Evolutionary conservation across 208 protist genomes (phyloP), one percentile per base, ranked within the genome.

Genomic region (Angomonas deanei): DNA sequence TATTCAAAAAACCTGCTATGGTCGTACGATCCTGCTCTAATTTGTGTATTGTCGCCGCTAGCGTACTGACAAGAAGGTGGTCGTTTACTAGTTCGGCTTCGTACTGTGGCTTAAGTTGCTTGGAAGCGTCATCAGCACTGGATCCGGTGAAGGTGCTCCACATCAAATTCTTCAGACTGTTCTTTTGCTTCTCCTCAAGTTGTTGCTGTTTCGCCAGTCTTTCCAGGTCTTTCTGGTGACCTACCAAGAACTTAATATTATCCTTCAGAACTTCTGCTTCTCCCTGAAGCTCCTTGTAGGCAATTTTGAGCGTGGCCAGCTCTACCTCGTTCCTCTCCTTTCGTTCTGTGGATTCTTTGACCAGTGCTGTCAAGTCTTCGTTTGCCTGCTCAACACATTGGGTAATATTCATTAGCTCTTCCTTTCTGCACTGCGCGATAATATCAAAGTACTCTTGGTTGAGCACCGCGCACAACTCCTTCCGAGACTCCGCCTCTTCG

Each of bases 241-340:
- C 24, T 1, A 60, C 30, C 23, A 76, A 53, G 54, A 67, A 56
- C 19, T 3, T 21, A 23, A 76, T 74, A 33, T 64, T 52, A 32
- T 83, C 72, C 52, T 71, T 70, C 26, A 88, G 34, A 23, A 48
- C 49, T 58, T 88, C 81, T 26, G 72, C 71, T 48, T 79, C 77
- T 10, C 78, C 84, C 66, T 91, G 84, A 60, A 76, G 67, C 49
- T 88, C 78, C 57, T 88, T 88, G 73, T 75, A 86, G 1, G 84
- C 84, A 33, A 91, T 86, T 68, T 91, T 81, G 28, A 81, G 88
- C 6, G 78, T 68, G 15, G 78, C 81, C 5, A 91, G 72, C 48
- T 91, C 80, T 13, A 91, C 57, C 48, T 91, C 84, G 46, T 88
- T 65, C 49, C 54, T 67, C 0, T 53, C 56, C 46, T 72, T 74